Evolutionary conservation across 208 protist genomes (phyloP).

Genomic region (Leishmania gerbilli): DNA sequence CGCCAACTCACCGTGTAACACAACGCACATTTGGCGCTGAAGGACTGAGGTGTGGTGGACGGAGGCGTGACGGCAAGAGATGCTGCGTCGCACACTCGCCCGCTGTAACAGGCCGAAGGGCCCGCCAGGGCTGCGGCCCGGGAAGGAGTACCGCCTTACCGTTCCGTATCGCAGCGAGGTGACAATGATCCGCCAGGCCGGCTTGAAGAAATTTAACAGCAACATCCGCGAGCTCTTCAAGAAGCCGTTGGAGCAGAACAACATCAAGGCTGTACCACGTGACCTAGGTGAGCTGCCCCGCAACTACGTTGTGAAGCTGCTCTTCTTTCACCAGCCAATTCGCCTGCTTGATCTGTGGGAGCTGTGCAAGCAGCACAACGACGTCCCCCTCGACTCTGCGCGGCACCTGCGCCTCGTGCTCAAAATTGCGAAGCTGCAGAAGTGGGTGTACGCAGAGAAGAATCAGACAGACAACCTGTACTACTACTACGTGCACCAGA

Average conservation of each 20-base stretch:
- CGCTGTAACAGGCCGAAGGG: constrained; percentile 72
- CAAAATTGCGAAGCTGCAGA: constrained; percentile 84
- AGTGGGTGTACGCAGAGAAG: constrained; percentile 92
- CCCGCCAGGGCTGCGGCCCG: constrained; percentile 72
- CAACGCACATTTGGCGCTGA: background rate
- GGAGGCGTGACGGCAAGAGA: constrained; percentile 23
- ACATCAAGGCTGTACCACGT: constrained; percentile 87
- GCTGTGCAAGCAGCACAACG: constrained; percentile 83
- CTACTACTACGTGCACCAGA: constrained; percentile 90
- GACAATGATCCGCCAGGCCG: constrained; percentile 70
- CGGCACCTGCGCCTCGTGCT: constrained; percentile 87
- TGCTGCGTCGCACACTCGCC: constrained; percentile 58
- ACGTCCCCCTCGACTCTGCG: constrained; percentile 87
- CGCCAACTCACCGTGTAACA: background rate
- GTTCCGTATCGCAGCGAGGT: constrained; percentile 86
- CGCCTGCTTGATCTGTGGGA: constrained; percentile 84
- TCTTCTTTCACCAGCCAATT: constrained; percentile 90
- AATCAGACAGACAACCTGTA: constrained; percentile 89
- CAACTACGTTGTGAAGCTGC: constrained; percentile 82
- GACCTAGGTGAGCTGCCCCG: constrained; percentile 89
- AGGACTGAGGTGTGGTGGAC: no score
- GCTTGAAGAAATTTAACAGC: constrained; percentile 62
- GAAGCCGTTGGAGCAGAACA: constrained; percentile 71
- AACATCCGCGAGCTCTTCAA: constrained; percentile 92
- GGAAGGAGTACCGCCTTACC: constrained; percentile 79